These are phyloP conservation scores for Eucalyptus victrix DNA, from an alignment of 345 rosid species.

Conservation along the genomic window DNA sequence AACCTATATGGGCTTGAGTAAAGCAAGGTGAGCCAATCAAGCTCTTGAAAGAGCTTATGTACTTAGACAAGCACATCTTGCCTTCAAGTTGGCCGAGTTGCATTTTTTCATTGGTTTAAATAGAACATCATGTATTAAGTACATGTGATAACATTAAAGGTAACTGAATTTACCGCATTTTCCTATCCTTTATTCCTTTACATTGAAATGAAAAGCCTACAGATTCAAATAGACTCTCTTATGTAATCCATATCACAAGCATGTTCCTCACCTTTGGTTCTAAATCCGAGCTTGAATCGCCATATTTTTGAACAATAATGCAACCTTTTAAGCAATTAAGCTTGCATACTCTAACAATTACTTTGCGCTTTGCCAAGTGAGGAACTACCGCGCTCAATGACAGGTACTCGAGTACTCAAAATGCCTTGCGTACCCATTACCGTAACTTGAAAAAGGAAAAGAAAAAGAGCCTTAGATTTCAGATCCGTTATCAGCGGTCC, in stretches of 20 bases:
- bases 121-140: neutral
- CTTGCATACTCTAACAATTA: neutral
- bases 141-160: accelerated
- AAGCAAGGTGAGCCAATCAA: neutral
- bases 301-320: accelerated
- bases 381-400: neutral
- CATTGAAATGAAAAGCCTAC: neutral
- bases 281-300: neutral
- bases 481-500: constrained; percentile 3
- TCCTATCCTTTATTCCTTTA: accelerated
- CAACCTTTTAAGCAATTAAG: accelerated
- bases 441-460: neutral
- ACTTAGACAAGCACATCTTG: neutral
- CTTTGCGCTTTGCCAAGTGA: neutral
- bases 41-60: neutral
- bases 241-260: accelerated
- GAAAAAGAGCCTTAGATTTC: neutral
- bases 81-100: neutral
- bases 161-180: accelerated
- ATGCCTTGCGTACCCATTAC: neutral
- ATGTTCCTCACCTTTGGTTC: accelerated
- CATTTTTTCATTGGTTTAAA: neutral
- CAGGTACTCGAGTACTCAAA: neutral
- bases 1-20: neutral
- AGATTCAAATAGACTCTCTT: accelerated